Percentiles rank a stretch among this genome's conserved stretches.
phyloP scores from a whole-genome alignment of 345 rosid genomes.

The Alliaria petiolata region DNA sequence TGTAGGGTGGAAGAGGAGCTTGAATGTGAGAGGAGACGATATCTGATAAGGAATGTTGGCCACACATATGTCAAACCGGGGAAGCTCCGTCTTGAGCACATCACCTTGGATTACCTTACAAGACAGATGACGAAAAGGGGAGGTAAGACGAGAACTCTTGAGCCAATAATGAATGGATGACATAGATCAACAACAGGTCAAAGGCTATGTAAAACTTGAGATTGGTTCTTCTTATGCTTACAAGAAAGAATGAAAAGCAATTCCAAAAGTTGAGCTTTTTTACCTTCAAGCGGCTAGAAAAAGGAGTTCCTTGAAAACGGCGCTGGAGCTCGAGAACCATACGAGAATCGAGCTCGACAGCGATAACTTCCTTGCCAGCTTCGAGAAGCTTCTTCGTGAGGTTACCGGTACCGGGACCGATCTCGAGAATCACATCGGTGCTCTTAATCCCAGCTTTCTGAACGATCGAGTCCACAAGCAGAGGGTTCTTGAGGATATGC shows the following conservation, averaged over 20 bases:
- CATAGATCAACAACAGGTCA: no score
- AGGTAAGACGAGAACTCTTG: no score
- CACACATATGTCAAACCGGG: conserved; percentile 83
- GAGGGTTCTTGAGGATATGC: conserved; percentile 83
- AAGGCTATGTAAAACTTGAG: no score
- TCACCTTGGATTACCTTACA: conserved; percentile 86
- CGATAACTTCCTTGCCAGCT: conserved; percentile 76
- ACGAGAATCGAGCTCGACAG: conserved; percentile 83
- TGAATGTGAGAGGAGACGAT: conserved; percentile 88
- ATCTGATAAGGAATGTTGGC: conserved; percentile 94
- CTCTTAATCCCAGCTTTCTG: conserved; percentile 79
- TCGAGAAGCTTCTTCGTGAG: conserved; percentile 92
- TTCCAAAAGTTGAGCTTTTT: neutral
- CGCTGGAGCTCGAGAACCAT: conserved; percentile 95
- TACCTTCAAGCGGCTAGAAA: conserved; percentile 58
- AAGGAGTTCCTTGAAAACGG: conserved; percentile 82
- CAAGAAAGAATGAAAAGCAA: no score
- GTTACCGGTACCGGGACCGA: conserved; percentile 91
- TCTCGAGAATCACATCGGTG: conserved; percentile 84
- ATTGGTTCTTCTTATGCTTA: no score
- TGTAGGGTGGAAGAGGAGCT: conserved; percentile 68
- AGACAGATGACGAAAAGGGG: neutral
- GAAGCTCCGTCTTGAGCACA: conserved; percentile 83
- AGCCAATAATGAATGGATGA: neutral
- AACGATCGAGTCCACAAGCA: conserved; percentile 75